Percentiles rank a stretch among this genome's conserved stretches.
Conservation (phyloP, 257 asterid species). For the Solanum bulbocastanum region DNA sequence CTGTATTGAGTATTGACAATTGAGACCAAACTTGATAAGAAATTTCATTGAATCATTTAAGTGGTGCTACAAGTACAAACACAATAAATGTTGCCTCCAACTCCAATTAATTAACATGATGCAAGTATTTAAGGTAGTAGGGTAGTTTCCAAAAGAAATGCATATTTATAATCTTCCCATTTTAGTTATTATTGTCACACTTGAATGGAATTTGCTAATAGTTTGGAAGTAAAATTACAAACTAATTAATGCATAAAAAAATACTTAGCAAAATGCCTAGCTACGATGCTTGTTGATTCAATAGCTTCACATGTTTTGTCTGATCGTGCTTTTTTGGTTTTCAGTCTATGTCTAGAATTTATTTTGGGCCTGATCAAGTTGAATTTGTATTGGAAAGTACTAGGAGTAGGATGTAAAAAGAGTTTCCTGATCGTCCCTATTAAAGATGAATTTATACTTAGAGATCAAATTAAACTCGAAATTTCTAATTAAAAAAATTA, state of each 20-base stretch:
- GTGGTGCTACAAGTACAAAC: neutral
- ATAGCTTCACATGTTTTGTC: no score
- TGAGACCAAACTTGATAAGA: neutral
- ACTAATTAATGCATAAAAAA: no score
- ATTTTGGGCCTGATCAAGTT: no score
- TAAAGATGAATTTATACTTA: no score
- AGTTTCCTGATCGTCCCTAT: no score
- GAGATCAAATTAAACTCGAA: no score
- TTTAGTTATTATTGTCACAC: neutral
- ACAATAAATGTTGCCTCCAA: neutral
- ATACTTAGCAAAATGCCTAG: no score
- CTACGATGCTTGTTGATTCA: no score
- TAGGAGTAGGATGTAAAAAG: no score
- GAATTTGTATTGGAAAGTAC: no score
- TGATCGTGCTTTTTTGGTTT: no score
- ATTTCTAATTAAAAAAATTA: neutral
- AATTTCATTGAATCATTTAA: neutral
- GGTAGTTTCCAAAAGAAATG: neutral
- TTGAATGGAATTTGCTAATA: neutral
- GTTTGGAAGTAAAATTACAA: neutral
- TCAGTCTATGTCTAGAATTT: no score
- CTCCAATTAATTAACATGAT: neutral
- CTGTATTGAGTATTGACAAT: neutral
- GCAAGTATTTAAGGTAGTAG: neutral
- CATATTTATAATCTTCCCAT: neutral